phyloP scores from a whole-genome alignment of 148 eudicot genomes.

The Suaeda aralocaspica region DNA sequence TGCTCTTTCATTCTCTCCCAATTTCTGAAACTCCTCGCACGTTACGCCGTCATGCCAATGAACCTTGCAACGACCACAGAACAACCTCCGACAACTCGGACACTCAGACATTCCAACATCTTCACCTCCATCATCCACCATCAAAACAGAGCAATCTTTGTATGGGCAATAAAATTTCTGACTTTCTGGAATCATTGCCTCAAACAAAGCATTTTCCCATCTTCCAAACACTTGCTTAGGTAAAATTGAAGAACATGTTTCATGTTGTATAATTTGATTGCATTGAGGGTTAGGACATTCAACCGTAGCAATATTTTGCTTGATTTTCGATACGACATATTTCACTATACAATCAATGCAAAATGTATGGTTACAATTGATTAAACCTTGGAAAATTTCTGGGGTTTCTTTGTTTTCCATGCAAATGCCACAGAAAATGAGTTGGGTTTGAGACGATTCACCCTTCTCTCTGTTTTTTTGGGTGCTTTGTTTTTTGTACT shows the following conservation, averaged over 20 bases:
- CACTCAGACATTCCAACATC: slow-evolving; percentile 36
- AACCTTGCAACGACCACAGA: slow-evolving; percentile 55
- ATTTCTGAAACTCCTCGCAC: slow-evolving; percentile 44
- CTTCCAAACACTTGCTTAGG: slow-evolving; percentile 28
- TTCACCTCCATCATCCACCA: slow-evolving; percentile 29
- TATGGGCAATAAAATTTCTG: slow-evolving; percentile 53
- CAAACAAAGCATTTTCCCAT: slow-evolving; percentile 46
- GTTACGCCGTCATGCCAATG: slow-evolving; percentile 52
- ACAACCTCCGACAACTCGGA: slow-evolving; percentile 44
- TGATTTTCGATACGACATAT: slow-evolving; percentile 36
- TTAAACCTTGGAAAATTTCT: slow-evolving; percentile 33
- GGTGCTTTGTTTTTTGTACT: background rate
- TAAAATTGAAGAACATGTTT: slow-evolving; percentile 24
- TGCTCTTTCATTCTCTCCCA: slow-evolving; percentile 36
- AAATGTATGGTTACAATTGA: slow-evolving; percentile 38
- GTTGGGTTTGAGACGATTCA: slow-evolving; percentile 21
- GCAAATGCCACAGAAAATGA: slow-evolving; percentile 50
- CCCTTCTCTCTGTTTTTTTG: background rate
- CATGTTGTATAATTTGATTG: slow-evolving; percentile 19
- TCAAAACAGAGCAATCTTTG: slow-evolving; percentile 46
- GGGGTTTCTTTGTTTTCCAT: slow-evolving; percentile 37
- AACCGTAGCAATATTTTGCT: slow-evolving; percentile 11
- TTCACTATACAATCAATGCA: slow-evolving; percentile 41
- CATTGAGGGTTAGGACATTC: slow-evolving; percentile 41
- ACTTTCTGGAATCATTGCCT: slow-evolving; percentile 29